Conservation (phyloP, 2,329 filamentous ascomycete genomes). For the Colletotrichum ledebouriae region DNA sequence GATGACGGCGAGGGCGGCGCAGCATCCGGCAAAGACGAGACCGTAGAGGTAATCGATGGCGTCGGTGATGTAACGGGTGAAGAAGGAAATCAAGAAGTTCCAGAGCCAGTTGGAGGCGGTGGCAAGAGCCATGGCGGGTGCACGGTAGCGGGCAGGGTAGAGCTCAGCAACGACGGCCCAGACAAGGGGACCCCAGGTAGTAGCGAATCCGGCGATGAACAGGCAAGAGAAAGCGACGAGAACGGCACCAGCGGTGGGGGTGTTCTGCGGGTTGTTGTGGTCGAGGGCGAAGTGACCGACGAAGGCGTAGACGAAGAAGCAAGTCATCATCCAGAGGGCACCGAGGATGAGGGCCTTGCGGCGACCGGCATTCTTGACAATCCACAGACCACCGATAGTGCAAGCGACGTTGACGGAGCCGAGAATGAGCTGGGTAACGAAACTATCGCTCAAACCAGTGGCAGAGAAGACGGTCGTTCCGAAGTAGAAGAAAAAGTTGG, state of each 20-base stretch:
- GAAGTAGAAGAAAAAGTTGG: conserved; percentile 78
- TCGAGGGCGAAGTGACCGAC: conserved; percentile 62
- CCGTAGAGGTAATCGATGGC: conserved; percentile 78
- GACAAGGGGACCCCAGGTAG: conserved; percentile 77
- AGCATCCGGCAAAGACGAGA: conserved; percentile 78
- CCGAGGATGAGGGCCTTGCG: conserved; percentile 74
- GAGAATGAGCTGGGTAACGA: conserved; percentile 77
- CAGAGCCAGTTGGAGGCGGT: conserved; percentile 73
- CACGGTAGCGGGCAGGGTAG: conserved; percentile 70
- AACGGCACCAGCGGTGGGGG: conserved; percentile 65
- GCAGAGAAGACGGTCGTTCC: conserved; percentile 75
- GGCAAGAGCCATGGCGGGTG: conserved; percentile 67
- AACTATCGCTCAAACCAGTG: conserved; percentile 74
- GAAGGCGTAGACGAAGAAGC: conserved; percentile 63
- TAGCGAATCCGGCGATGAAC: conserved; percentile 76
- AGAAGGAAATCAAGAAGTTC: conserved; percentile 70
- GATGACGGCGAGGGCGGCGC: conserved; percentile 71
- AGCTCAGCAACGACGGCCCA: conserved; percentile 76
- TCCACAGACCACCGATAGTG: conserved; percentile 74
- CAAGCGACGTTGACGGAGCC: conserved; percentile 76
- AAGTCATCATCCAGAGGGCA: conserved; percentile 71
- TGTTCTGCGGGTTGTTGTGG: conserved; percentile 56
- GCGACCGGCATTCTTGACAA: conserved; percentile 75
- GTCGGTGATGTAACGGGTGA: conserved; percentile 79
- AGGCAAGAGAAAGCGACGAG: conserved; percentile 79